Evolutionary conservation across 2,329 filamentous ascomycete species (phyloP).

Genomic region (Rutstroemia sydowiana): DNA sequence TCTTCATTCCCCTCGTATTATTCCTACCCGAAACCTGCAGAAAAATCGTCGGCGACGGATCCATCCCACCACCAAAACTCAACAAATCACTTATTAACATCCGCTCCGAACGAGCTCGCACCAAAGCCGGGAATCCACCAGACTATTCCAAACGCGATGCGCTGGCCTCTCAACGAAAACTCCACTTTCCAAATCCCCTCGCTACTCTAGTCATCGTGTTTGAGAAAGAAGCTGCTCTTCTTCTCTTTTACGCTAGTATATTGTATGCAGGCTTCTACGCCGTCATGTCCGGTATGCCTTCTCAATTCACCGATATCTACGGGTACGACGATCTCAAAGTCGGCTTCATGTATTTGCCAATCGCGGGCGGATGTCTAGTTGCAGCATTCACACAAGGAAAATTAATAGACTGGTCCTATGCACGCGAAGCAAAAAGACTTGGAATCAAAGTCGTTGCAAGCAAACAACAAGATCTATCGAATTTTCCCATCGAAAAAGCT

Average conservation of each 20-base stretch:
- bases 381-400: conserved; percentile 45
- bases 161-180: conserved; percentile 18
- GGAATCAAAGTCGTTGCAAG: conserved; percentile 47
- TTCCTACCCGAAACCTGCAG: conserved; percentile 46
- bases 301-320: conserved; percentile 29
- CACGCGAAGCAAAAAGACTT: conserved; percentile 47
- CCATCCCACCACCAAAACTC: conserved; percentile 46
- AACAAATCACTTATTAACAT: conserved; percentile 43
- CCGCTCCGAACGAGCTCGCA: conserved; percentile 13
- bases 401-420: conserved; percentile 56
- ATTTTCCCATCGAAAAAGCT: conserved; percentile 45
- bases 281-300: conserved; percentile 40
- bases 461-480: conserved; percentile 41
- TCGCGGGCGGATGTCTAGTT: conserved; percentile 38
- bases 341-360: conserved; percentile 29
- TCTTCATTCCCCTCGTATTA: conserved; percentile 19
- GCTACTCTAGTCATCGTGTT: conserved; percentile 36
- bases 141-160: conserved; percentile 17
- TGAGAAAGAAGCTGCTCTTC: conserved; percentile 37
- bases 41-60: conserved; percentile 46
- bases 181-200: conserved; percentile 34
- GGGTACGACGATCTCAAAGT: conserved; percentile 17
- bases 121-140: conserved; percentile 11
- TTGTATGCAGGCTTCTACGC: conserved; percentile 48
- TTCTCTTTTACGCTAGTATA: conserved; percentile 36